A percentile compares a stretch with the other conserved stretches of the same genome.
Conservation (phyloP, 345 rosid species). For the Acer saccharum region DNA sequence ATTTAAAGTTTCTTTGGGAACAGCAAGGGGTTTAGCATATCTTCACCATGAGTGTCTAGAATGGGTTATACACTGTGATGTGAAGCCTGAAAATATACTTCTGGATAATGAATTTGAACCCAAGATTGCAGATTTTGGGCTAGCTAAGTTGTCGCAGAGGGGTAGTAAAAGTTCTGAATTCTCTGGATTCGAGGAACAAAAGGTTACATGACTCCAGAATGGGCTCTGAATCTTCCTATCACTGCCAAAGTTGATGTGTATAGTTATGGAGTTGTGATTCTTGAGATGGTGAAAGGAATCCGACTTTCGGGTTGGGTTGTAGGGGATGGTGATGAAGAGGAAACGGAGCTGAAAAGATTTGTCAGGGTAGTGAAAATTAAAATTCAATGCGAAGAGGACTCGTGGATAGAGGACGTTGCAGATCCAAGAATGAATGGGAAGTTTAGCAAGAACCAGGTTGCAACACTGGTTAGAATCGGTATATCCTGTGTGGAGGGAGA, state of each 20-base stretch:
- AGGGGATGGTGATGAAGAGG: conserved; percentile 31
- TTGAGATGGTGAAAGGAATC: conserved; percentile 44
- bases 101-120: conserved; percentile 50
- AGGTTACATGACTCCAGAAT: conserved; percentile 41
- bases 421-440: conserved; percentile 36
- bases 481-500: conserved; percentile 38
- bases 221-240: conserved; percentile 29
- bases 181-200: conserved; percentile 40
- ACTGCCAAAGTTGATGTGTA: conserved; percentile 47
- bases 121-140: conserved; percentile 56
- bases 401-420: conserved; percentile 37
- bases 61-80: conserved; percentile 61
- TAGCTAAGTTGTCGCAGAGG: conserved; percentile 47
- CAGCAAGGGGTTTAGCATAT: conserved; percentile 59
- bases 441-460: conserved; percentile 28
- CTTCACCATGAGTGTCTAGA: conserved; percentile 64
- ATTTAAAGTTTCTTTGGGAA: conserved; percentile 55
- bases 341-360: conserved; percentile 33
- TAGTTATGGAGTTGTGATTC: conserved; percentile 46
- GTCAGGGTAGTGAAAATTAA: conserved; percentile 28
- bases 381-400: conserved; percentile 19
- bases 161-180: conserved; percentile 16
- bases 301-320: conserved; percentile 31
- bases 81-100: conserved; percentile 64
- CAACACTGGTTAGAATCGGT: conserved; percentile 28